These are phyloP conservation scores for Coleophoma cylindrospora DNA, from an alignment of 2,329 filamentous ascomycete species.

Conservation along the genomic window DNA sequence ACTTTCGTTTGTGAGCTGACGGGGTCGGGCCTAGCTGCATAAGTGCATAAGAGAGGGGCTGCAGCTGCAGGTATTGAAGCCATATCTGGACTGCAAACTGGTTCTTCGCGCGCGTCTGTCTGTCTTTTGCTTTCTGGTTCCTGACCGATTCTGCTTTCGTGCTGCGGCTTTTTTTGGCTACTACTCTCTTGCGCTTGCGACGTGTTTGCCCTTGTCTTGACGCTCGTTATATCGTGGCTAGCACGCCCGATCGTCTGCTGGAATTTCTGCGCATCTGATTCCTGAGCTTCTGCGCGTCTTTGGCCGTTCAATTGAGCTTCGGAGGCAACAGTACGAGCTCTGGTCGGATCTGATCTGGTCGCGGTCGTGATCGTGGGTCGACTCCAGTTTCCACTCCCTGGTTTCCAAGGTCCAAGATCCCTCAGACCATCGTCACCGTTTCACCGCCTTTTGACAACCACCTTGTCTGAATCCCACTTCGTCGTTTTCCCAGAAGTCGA, in stretches of 20 bases:
- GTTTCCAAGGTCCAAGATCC: neutral
- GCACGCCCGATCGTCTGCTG: neutral
- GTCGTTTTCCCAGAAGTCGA: slow-evolving; percentile 19
- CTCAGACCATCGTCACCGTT: neutral
- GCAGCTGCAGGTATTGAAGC: neutral
- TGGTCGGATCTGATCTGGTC: no score
- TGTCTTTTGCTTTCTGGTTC: neutral
- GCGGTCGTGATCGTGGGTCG: neutral
- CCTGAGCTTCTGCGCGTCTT: neutral
- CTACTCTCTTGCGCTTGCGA: neutral
- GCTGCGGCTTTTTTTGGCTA: neutral
- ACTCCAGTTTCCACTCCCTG: neutral
- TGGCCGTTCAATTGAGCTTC: neutral
- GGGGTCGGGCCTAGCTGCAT: slow-evolving; percentile 1
- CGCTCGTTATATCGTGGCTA: neutral
- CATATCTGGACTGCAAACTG: neutral
- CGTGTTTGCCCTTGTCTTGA: neutral
- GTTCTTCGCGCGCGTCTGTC: neutral
- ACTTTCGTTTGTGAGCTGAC: neutral
- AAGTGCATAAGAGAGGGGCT: slow-evolving; percentile 3
- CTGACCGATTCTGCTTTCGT: neutral
- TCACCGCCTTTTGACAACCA: slow-evolving; percentile 15
- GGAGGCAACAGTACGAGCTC: neutral
- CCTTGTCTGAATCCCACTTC: slow-evolving; percentile 19
- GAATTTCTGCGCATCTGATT: neutral